Evolutionary conservation across 2,329 filamentous ascomycete genomes (phyloP).

Genomic region (Leptographium procerum): DNA sequence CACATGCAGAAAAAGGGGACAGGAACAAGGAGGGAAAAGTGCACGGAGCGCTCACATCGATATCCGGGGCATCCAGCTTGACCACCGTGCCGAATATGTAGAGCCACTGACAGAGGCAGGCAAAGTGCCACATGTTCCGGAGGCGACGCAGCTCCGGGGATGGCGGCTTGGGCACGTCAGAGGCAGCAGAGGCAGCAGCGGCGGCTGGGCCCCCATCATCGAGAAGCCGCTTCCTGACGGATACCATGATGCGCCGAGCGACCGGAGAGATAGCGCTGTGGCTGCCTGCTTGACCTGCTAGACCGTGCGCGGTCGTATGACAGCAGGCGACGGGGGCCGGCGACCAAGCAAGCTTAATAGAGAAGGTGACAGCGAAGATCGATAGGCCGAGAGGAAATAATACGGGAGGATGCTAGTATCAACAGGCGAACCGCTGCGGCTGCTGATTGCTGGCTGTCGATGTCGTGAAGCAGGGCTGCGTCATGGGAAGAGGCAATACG

Average conservation of each 20-base stretch:
- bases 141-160: constrained; percentile 30
- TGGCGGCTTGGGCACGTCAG: constrained; percentile 13
- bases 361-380: neutral
- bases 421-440: neutral
- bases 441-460: neutral
- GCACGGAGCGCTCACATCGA: constrained; percentile 60
- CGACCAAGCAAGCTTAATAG: neutral
- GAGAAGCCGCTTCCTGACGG: constrained; percentile 4
- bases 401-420: neutral
- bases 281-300: neutral
- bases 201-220: constrained; percentile 24
- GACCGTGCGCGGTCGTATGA: neutral
- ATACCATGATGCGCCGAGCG: constrained; percentile 8
- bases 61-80: constrained; percentile 80
- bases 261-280: neutral
- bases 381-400: neutral
- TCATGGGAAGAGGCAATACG: neutral
- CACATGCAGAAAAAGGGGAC: too few relatives aligned
- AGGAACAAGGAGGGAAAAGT: too few relatives aligned
- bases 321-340: neutral
- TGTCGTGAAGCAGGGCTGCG: neutral
- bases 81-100: constrained; percentile 79
- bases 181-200: constrained; percentile 15
- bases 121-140: constrained; percentile 91
- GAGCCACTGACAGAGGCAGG: constrained; percentile 87